phyloP scores from a whole-genome alignment of 1,284 basidiomycete genomes.

The Coniferiporia weirii region DNA sequence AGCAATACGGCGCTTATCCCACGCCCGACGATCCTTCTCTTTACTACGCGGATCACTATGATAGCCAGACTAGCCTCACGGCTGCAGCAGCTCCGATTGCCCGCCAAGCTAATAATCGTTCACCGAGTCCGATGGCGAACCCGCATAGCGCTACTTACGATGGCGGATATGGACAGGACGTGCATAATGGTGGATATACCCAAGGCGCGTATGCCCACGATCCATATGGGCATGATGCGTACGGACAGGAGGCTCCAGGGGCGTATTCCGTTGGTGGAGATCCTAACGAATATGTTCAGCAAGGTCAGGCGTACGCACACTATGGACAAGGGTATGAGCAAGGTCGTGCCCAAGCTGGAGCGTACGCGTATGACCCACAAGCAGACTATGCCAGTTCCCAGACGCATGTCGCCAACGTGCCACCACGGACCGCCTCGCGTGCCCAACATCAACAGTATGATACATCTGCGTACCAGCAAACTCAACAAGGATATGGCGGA shows the following conservation, averaged over 20 bases:
- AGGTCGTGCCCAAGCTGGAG: conserved; percentile 2
- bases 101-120: conserved; percentile 1
- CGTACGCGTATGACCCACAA: conserved; percentile 15
- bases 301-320: conserved; percentile 6
- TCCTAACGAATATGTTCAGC: conserved; percentile 10
- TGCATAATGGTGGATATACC: neutral
- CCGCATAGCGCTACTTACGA: conserved; percentile 8
- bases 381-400: conserved; percentile 7
- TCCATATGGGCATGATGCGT: conserved; percentile 1
- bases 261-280: conserved; percentile 13
- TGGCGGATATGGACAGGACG: conserved; percentile 5
- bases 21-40: conserved; percentile 7
- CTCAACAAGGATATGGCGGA: conserved; percentile 3
- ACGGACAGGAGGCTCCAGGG: conserved; percentile 13
- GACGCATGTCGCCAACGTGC: conserved; percentile 3
- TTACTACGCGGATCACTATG: conserved; percentile 14
- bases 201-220: neutral
- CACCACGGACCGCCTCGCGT: conserved; percentile 12
- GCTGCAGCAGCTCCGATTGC: conserved; percentile 17
- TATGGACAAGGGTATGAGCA: conserved; percentile 12
- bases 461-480: conserved; percentile 6
- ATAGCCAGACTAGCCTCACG: conserved; percentile 13
- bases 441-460: conserved; percentile 15
- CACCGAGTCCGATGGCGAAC: conserved; percentile 12
- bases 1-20: conserved; percentile 12